Conservation (phyloP, 148 eudicot genomes). For the Rhododendron simsii region DNA sequence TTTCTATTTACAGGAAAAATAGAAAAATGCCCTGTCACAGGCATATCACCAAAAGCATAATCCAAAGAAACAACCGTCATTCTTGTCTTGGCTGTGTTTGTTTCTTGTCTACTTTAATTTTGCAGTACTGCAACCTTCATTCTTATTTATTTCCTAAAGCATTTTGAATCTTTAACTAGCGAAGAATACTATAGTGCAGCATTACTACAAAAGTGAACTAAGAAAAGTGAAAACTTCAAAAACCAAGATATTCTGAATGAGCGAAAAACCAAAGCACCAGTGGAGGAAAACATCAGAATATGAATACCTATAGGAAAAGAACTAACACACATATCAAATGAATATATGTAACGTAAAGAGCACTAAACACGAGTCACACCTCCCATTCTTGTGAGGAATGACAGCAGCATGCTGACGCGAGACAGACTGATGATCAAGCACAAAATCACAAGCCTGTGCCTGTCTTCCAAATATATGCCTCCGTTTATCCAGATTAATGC, state of each 20-base stretch:
- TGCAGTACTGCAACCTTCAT: background rate
- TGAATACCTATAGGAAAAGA: background rate
- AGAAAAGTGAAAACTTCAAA: background rate
- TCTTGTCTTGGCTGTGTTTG: background rate
- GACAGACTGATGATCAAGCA: constrained; percentile 94
- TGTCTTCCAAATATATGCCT: constrained; percentile 91
- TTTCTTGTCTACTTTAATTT: background rate
- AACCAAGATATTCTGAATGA: background rate
- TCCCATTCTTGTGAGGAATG: constrained; percentile 93
- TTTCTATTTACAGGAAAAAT: background rate
- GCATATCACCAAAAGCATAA: constrained; percentile 1
- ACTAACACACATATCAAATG: background rate
- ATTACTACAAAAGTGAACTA: background rate
- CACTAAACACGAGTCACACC: constrained; percentile 31
- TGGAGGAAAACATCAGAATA: background rate
- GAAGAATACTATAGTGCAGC: background rate
- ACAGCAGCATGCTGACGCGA: constrained; percentile 98
- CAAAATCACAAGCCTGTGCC: constrained; percentile 87
- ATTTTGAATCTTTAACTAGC: background rate
- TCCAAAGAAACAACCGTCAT: background rate
- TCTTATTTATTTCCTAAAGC: background rate
- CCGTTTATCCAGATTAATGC: constrained; percentile 60
- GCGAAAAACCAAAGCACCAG: too few relatives aligned
- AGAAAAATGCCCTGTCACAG: background rate
- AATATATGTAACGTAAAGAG: background rate